These are phyloP conservation scores for Coemansia sp. DNA, from an alignment of 192 early-diverging fungal genomes.

Conservation along the genomic window DNA sequence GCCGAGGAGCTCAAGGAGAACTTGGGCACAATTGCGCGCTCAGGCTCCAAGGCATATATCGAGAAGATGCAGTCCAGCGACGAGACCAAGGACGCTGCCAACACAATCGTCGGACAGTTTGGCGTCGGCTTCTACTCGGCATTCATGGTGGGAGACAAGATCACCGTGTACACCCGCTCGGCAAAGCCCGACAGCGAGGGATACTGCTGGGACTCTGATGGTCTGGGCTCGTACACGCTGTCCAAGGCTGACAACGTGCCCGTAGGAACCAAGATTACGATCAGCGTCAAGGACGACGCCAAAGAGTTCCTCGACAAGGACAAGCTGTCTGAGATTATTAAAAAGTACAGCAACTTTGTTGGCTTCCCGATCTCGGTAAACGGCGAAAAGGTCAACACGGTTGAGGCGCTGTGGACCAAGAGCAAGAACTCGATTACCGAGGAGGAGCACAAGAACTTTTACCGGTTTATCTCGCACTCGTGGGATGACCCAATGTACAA, in stretches of 20 bases:
- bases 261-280: slow-evolving; percentile 91
- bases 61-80: slow-evolving; percentile 60
- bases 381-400: slow-evolving; percentile 84
- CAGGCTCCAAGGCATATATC: slow-evolving; percentile 85
- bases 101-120: slow-evolving; percentile 93
- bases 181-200: slow-evolving; percentile 79
- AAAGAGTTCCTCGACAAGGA: slow-evolving; percentile 74
- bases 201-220: slow-evolving; percentile 92
- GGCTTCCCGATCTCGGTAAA: slow-evolving; percentile 91
- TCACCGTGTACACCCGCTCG: slow-evolving; percentile 86
- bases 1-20: slow-evolving; percentile 83
- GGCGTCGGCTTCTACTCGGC: slow-evolving; percentile 99
- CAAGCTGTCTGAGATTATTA: slow-evolving; percentile 67
- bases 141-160: slow-evolving; percentile 94
- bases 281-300: slow-evolving; percentile 89
- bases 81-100: slow-evolving; percentile 58
- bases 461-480: slow-evolving; percentile 74
- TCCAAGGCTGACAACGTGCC: slow-evolving; percentile 87
- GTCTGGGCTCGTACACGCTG: slow-evolving; percentile 89
- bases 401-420: slow-evolving; percentile 95
- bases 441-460: slow-evolving; percentile 90
- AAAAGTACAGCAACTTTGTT: slow-evolving; percentile 95
- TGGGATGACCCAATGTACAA: slow-evolving; percentile 72
- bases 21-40: slow-evolving; percentile 97
- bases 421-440: slow-evolving; percentile 72